phyloP scores from a whole-genome alignment of 345 rosid genomes.

The Brassica incana region DNA sequence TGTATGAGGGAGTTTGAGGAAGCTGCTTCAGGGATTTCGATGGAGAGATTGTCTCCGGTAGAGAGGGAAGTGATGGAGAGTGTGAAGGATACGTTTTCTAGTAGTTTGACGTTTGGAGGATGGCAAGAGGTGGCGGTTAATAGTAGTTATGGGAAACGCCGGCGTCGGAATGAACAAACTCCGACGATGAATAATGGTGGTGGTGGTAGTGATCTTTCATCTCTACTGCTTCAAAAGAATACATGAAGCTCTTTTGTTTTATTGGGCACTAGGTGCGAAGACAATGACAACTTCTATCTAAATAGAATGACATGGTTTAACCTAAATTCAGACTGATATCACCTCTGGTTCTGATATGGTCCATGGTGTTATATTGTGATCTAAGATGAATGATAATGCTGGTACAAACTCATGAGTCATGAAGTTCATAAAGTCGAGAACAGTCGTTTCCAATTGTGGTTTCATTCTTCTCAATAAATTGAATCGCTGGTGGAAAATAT shows the following conservation, averaged over 20 bases:
- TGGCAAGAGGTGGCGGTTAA: slow-evolving; percentile 40
- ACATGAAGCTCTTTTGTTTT: slow-evolving; percentile 17
- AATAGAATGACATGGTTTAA: too few species aligned
- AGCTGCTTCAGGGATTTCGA: slow-evolving; percentile 29
- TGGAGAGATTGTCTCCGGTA: slow-evolving; percentile 36
- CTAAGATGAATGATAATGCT: too few species aligned
- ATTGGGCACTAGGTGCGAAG: background rate
- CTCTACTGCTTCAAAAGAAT: slow-evolving; percentile 30
- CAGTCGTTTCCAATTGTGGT: background rate
- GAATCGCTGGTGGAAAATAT: background rate
- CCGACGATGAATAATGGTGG: background rate
- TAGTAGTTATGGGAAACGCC: slow-evolving; percentile 37
- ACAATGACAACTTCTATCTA: too few species aligned
- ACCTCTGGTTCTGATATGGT: too few species aligned
- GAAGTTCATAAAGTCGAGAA: background rate
- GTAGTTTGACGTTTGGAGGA: slow-evolving; percentile 37
- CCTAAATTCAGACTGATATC: too few species aligned
- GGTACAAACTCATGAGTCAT: background rate
- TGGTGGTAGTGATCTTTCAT: slow-evolving; percentile 32
- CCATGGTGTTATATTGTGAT: too few species aligned
- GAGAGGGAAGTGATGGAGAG: slow-evolving; percentile 44
- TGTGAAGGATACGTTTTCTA: slow-evolving; percentile 36
- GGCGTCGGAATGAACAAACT: slow-evolving; percentile 39
- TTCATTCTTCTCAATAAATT: background rate
- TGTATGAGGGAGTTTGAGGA: slow-evolving; percentile 42